Percentiles rank a stretch among this genome's conserved stretches.
phyloP scores from a whole-genome alignment of 2,329 filamentous ascomycete genomes.

The Bipolaris oryzae region DNA sequence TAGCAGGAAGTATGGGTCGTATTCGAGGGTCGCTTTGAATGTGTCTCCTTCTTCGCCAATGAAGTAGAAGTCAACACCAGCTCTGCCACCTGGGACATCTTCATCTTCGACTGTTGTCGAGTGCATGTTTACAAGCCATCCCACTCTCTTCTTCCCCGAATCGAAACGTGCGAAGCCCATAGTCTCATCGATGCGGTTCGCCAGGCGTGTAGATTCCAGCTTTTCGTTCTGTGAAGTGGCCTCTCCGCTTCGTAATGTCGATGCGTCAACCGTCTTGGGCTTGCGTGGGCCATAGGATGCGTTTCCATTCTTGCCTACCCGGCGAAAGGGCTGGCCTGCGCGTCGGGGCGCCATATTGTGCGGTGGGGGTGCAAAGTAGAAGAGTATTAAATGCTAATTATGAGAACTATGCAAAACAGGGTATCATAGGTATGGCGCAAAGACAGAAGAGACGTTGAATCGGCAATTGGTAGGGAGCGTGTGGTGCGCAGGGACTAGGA shows the following conservation, averaged over 20 bases:
- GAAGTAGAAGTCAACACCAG: slow-evolving; percentile 96
- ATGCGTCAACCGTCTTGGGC: slow-evolving; percentile 79
- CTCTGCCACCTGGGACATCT: slow-evolving; percentile 79
- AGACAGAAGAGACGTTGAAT: slow-evolving; percentile 23
- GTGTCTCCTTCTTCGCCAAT: slow-evolving; percentile 75
- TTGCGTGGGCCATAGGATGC: slow-evolving; percentile 59
- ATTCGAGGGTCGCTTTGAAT: slow-evolving; percentile 96
- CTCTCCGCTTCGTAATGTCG: slow-evolving; percentile 75
- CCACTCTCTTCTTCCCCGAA: slow-evolving; percentile 79
- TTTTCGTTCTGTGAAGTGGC: slow-evolving; percentile 91
- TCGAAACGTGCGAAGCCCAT: slow-evolving; percentile 96
- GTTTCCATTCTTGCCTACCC: slow-evolving; percentile 51
- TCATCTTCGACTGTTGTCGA: slow-evolving; percentile 85
- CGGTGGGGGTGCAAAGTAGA: slow-evolving; percentile 20
- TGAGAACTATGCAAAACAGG: slow-evolving; percentile 31
- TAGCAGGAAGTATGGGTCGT: slow-evolving; percentile 94
- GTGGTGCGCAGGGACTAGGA: slow-evolving; percentile 18
- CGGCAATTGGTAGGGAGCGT: slow-evolving; percentile 17
- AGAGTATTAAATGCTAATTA: slow-evolving; percentile 32
- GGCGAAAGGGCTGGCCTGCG: slow-evolving; percentile 49
- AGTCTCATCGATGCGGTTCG: slow-evolving; percentile 87
- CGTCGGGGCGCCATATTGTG: slow-evolving; percentile 54
- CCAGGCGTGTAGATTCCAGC: slow-evolving; percentile 81
- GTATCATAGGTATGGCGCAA: slow-evolving; percentile 40
- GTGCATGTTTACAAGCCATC: slow-evolving; percentile 96